A percentile compares a stretch with the other conserved stretches of the same genome.
phyloP scores from a whole-genome alignment of 1,284 basidiomycete genomes.

The Schizophyllum amplum region DNA sequence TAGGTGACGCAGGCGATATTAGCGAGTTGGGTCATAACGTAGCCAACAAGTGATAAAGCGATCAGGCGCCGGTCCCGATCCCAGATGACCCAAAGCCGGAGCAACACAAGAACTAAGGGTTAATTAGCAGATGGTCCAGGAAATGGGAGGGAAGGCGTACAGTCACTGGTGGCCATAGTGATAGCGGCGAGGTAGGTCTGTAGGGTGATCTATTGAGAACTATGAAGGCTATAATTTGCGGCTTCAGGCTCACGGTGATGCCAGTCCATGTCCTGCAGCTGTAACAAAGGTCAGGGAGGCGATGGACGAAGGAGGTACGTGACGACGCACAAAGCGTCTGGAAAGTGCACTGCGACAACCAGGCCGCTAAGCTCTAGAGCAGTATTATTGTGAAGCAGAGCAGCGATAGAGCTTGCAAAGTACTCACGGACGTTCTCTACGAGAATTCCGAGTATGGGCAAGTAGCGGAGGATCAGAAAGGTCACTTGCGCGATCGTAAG shows the following conservation, averaged over 20 bases:
- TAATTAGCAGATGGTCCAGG: background rate
- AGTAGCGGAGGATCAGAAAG: conserved; percentile 22
- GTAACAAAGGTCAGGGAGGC: background rate
- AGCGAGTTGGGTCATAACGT: conserved; percentile 1
- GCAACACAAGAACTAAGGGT: conserved; percentile 13
- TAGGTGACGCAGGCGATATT: conserved; percentile 1
- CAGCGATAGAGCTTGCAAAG: background rate
- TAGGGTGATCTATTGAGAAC: conserved; percentile 2
- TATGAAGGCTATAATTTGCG: background rate
- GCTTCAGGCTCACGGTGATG: background rate
- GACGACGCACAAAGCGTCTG: background rate
- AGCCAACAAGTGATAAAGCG: conserved; percentile 6
- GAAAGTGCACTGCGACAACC: conserved; percentile 1
- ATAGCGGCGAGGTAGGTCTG: conserved; percentile 6
- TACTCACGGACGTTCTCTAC: conserved; percentile 16
- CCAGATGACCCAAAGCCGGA: conserved; percentile 16
- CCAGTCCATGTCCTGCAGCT: background rate
- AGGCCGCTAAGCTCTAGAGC: conserved; percentile 5
- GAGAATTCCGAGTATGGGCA: conserved; percentile 17
- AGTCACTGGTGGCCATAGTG: conserved; percentile 8
- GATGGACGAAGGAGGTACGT: background rate
- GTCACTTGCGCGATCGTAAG: conserved; percentile 18
- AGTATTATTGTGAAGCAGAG: background rate
- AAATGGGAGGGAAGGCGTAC: background rate
- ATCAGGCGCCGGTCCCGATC: conserved; percentile 10